phyloP scores from a whole-genome alignment of 306 rosid species.

The Malus domestica region DNA sequence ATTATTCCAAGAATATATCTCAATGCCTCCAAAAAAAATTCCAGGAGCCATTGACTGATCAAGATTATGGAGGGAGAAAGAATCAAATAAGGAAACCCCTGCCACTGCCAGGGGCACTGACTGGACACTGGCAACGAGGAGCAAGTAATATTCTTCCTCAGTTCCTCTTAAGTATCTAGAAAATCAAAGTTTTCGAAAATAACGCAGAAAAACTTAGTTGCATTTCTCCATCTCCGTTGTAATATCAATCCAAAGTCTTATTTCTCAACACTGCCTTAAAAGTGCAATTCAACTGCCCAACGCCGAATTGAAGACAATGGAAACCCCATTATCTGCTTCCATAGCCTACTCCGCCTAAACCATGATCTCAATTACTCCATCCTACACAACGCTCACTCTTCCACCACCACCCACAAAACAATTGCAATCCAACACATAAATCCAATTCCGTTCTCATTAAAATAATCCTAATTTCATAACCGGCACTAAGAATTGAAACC shows the following conservation, averaged over 20 bases:
- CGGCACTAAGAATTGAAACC: not conserved
- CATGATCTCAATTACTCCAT: not conserved
- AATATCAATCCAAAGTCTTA: not conserved
- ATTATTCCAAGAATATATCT: not conserved
- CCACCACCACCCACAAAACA: not conserved
- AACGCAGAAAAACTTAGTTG: not conserved
- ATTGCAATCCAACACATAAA: not conserved
- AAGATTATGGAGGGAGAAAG: not conserved
- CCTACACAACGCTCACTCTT: not conserved
- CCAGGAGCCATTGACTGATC: not conserved
- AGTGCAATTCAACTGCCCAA: not conserved
- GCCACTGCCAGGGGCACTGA: not conserved
- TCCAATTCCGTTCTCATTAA: not conserved
- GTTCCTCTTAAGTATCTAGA: not conserved
- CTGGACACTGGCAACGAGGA: not conserved
- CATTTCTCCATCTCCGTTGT: not conserved
- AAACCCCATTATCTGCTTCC: not conserved
- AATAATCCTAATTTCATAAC: not conserved
- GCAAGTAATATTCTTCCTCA: not conserved
- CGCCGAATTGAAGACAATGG: not conserved
- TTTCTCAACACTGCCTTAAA: not conserved
- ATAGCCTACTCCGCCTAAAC: too few relatives aligned
- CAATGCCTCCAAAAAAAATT: not conserved
- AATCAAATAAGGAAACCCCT: not conserved
- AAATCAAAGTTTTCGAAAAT: not conserved